Percentiles rank a stretch among this genome's conserved stretches.
Conservation (phyloP, 2,329 filamentous ascomycete genomes). For the Whalleya microplaca region DNA sequence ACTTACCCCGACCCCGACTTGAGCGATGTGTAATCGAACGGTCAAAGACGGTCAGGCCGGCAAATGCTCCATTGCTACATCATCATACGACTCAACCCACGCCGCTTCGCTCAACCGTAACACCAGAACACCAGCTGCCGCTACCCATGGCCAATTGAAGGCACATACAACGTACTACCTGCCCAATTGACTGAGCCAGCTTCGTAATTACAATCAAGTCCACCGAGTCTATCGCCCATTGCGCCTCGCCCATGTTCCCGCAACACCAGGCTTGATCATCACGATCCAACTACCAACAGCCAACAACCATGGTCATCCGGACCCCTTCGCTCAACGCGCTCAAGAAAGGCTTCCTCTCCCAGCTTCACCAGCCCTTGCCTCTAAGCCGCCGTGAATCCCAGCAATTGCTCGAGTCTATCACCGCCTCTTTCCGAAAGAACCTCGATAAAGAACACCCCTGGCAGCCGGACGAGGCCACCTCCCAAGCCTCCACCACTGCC, state of each 20-base stretch:
- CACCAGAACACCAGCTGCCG: background rate
- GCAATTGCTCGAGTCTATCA: conserved; percentile 59
- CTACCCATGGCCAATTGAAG: background rate
- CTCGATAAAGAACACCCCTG: conserved; percentile 62
- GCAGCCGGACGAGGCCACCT: conserved; percentile 34
- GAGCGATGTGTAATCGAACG: too few relatives aligned
- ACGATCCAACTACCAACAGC: background rate
- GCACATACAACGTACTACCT: background rate
- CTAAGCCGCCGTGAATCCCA: conserved; percentile 55
- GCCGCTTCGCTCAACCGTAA: background rate
- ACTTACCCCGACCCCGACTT: background rate
- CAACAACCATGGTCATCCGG: conserved; percentile 33
- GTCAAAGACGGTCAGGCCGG: background rate
- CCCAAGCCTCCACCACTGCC: conserved; percentile 7
- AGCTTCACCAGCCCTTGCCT: conserved; percentile 56
- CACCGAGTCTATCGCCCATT: too few relatives aligned
- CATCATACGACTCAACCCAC: background rate
- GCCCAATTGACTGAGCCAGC: background rate
- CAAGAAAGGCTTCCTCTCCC: conserved; percentile 45
- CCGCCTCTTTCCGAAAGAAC: conserved; percentile 59
- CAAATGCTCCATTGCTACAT: background rate
- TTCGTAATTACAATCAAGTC: background rate
- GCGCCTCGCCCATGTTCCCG: conserved; percentile 1
- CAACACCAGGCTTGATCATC: conserved; percentile 3
- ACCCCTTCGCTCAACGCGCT: conserved; percentile 44